Conservation (phyloP, 306 rosid genomes). For the Cyclanthera cordifolia region DNA sequence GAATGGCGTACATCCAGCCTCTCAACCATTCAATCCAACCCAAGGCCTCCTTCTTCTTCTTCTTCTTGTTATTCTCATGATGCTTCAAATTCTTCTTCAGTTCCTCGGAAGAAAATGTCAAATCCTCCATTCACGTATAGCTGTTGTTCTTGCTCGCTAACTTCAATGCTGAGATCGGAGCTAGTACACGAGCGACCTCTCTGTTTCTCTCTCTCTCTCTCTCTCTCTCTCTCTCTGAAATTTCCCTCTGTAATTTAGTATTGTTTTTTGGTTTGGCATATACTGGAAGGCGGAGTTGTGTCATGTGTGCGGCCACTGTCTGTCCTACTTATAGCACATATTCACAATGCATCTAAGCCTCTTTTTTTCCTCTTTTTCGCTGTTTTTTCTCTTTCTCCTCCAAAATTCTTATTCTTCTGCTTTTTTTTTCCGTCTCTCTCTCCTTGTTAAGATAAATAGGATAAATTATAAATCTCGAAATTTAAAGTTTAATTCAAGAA, state of each 20-base stretch:
- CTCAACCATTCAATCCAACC: constrained; percentile 89
- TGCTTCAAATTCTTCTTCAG: constrained; percentile 26
- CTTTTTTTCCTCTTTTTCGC: background rate
- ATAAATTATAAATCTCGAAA: no score
- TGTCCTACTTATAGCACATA: background rate
- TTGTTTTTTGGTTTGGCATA: background rate
- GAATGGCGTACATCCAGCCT: constrained; percentile 49
- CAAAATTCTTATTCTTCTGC: background rate
- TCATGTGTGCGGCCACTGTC: background rate
- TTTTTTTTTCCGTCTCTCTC: background rate
- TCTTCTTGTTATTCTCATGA: constrained; percentile 6
- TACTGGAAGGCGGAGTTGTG: background rate
- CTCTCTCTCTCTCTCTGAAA: background rate
- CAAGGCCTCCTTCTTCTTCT: constrained; percentile 39
- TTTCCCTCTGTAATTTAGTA: background rate
- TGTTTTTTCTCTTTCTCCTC: background rate
- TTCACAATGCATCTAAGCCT: background rate
- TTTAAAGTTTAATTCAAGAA: no score
- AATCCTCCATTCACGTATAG: constrained; percentile 29
- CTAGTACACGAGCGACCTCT: background rate
- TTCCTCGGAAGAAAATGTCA: constrained; percentile 30
- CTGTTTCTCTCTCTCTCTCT: background rate
- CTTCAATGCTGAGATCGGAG: constrained; percentile 11
- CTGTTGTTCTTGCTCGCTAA: background rate
- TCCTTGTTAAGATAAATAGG: no score